phyloP scores from a whole-genome alignment of 805 yeast genomes.

The Wickerhamomyces pijperi region DNA sequence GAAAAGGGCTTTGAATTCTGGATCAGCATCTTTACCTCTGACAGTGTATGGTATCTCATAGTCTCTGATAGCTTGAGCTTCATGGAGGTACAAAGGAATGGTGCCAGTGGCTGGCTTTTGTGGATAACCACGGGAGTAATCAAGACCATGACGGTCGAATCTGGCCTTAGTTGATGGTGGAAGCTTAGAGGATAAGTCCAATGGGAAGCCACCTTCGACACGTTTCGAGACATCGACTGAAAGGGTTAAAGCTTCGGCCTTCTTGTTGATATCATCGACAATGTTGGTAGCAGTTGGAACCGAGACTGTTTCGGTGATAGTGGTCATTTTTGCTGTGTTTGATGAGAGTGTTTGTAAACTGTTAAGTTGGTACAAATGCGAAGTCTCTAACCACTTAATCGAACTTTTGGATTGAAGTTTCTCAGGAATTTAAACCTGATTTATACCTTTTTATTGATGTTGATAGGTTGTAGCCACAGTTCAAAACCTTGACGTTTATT shows the following conservation, averaged over 20 bases:
- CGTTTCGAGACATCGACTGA: constrained; percentile 1
- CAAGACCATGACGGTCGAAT: constrained; percentile 22
- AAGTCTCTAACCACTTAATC: too few species aligned
- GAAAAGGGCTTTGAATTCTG: constrained; percentile 27
- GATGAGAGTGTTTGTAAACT: too few species aligned
- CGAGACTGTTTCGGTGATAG: neutral
- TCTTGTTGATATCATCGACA: neutral
- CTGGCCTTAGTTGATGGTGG: constrained; percentile 18
- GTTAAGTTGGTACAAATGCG: too few species aligned
- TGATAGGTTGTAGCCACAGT: too few species aligned
- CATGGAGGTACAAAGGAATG: constrained; percentile 28
- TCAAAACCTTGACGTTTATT: too few species aligned
- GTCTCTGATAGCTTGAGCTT: constrained; percentile 24
- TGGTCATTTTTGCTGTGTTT: too few species aligned
- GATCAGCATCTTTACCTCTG: constrained; percentile 22
- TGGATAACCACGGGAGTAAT: constrained; percentile 28
- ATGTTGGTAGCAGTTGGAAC: neutral
- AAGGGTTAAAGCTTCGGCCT: neutral
- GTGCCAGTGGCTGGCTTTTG: constrained; percentile 18
- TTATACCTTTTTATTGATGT: too few species aligned
- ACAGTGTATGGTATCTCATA: neutral
- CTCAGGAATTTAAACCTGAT: too few species aligned
- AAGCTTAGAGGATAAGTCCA: constrained; percentile 4
- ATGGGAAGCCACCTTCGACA: neutral
- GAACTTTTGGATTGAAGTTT: too few species aligned